phyloP scores from a whole-genome alignment of 306 rosid genomes.

The Albizia julibrissin region DNA sequence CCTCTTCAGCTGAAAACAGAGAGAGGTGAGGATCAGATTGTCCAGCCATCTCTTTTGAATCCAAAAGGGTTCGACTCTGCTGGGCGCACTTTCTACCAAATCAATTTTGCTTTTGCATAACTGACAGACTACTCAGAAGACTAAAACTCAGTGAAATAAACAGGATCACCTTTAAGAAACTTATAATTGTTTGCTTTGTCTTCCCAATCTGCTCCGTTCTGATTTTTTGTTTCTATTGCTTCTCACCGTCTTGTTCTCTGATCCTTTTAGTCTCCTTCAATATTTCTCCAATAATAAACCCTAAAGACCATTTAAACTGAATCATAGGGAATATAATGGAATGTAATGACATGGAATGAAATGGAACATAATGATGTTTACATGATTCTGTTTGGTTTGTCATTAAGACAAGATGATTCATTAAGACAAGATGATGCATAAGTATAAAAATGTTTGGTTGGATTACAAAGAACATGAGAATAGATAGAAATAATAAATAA shows the following conservation, averaged over 20 bases:
- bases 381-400: too few relatives aligned
- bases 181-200: background rate
- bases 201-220: background rate
- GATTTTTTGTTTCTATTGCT: background rate
- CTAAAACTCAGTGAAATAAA: background rate
- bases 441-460: too few relatives aligned
- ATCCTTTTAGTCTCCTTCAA: background rate
- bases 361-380: too few relatives aligned
- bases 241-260: background rate
- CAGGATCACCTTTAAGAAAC: background rate
- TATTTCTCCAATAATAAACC: background rate
- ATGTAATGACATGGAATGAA: too few relatives aligned
- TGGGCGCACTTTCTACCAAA: background rate
- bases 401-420: too few relatives aligned
- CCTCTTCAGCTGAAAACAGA: conserved; percentile 52
- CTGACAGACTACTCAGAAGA: background rate
- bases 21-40: conserved; percentile 46
- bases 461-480: too few relatives aligned
- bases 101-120: background rate
- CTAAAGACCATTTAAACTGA: background rate
- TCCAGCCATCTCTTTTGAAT: conserved; percentile 42
- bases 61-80: background rate
- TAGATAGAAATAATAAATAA: too few relatives aligned
- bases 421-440: too few relatives aligned
- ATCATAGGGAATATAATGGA: too few relatives aligned